Evolutionary conservation across 148 eudicot species (phyloP).

Genomic region (Simmondsia chinensis): DNA sequence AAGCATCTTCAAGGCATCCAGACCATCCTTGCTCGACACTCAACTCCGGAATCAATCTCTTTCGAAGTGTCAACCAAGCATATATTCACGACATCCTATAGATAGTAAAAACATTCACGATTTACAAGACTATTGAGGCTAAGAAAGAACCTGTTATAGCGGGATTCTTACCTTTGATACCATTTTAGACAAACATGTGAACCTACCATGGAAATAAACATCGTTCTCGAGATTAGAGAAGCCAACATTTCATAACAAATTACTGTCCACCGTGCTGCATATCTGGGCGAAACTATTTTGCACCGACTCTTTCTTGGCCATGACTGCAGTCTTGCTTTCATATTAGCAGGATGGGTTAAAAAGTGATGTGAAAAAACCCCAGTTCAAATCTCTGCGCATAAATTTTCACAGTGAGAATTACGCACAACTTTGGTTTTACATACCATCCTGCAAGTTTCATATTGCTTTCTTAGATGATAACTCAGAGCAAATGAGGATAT

Average conservation of each 20-base stretch:
- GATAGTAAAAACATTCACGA: constrained; percentile 12
- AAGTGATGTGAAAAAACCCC: constrained; percentile 28
- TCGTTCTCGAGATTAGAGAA: constrained; percentile 21
- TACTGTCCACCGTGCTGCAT: constrained; percentile 26
- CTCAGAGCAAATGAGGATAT: constrained; percentile 5
- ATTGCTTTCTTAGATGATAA: constrained; percentile 8
- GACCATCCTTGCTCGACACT: constrained; percentile 7
- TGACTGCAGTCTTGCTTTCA: constrained; percentile 28
- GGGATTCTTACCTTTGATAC: constrained; percentile 21
- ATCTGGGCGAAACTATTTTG: constrained; percentile 16
- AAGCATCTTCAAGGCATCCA: constrained; percentile 11
- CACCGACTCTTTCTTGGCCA: constrained; percentile 29
- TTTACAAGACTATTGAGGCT: constrained; percentile 8
- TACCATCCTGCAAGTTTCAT: constrained; percentile 8
- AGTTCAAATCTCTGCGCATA: constrained; percentile 36
- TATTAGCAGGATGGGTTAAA: constrained; percentile 25
- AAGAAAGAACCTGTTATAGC: constrained; percentile 14
- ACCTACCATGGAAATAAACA: constrained; percentile 14
- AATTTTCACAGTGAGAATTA: constrained; percentile 27
- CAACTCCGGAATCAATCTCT: constrained; percentile 3
- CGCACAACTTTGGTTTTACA: constrained; percentile 14
- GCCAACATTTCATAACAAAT: constrained; percentile 18
- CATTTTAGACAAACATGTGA: constrained; percentile 10
- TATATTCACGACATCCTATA: constrained; percentile 8
- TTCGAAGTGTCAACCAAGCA: constrained; percentile 2